Base-by-base conservation (phyloP, 345 rosid species). In the Eucalyptus regnans region DNA sequence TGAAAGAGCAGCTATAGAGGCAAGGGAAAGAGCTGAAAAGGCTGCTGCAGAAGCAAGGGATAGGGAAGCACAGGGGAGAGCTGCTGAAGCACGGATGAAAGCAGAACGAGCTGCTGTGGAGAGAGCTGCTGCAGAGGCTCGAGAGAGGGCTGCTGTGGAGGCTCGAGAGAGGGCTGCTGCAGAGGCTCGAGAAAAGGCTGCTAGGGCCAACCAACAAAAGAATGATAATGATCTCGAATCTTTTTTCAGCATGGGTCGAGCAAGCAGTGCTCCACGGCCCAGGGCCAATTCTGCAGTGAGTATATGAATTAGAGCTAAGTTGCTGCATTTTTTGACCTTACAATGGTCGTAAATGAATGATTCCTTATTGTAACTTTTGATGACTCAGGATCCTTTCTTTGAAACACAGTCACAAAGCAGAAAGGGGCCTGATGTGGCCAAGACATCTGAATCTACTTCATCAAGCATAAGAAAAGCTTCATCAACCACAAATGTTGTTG, bases 31-130 rank as follows among this genome's bases (percentile, higher is more conserved):
- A 91, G 99, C 98, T 41, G 99, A 93, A 92, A 96, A 89, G 92
- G 97, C 94, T 71, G 99, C 97, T 84, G 96, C 98, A 91, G 99
- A 97, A 92, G 99, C 98, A 49, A 93, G 95, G 93, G 96, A 95
- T 87, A 94, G 92, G 83, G 94, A 90, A 89, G 89, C 89, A 88
- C 89, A 91, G 86, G 94, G 89, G 87, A 91, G 92, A 68, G 93
- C 91, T 84, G 64, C 93, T 87, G 90, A 90, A 86, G 91, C 90
- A 85, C 93, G 90, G 90, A 91, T 90, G 88, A 95, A 92, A 93
- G 93, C 96, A 54, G 99, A 97, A 91, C 92, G 99, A 91, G 97
- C 96, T 93, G 96, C 99, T 87, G 97, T 95, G 88, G 94, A 91
- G 87, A 92, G 92, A 88, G 94, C 94, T 71, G 92, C 93, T 25